A percentile compares a stretch with the other conserved stretches of the same genome.
Conservation (phyloP, 768 basidiomycete genomes). For the Suillus discolor region DNA sequence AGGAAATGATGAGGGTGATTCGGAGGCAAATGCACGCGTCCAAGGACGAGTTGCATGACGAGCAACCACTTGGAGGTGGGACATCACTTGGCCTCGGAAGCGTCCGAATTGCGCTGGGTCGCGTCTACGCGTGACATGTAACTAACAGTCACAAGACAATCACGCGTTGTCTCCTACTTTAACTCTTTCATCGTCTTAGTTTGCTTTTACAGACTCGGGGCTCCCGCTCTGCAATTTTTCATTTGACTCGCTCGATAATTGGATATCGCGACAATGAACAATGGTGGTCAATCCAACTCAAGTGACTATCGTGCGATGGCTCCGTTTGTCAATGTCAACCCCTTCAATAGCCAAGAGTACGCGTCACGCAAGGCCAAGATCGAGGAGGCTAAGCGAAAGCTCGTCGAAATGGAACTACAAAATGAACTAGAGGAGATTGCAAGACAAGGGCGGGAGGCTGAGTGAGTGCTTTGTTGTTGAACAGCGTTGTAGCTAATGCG, state of each 20-base stretch:
- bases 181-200: not conserved
- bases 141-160: constrained; percentile 2
- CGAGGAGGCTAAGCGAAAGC: not conserved
- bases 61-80: constrained; percentile 11
- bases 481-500: constrained; percentile 6
- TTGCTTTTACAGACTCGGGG: not conserved
- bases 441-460: constrained; percentile 47
- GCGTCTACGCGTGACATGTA: constrained; percentile 4
- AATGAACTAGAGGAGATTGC: constrained; percentile 38
- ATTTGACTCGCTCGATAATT: not conserved
- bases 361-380: constrained; percentile 1
- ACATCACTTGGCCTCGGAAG: constrained; percentile 18
- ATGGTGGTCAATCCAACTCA: not conserved
- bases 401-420: not conserved
- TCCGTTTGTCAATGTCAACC: not conserved
- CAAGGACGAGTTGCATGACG: constrained; percentile 12
- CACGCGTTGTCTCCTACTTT: not conserved
- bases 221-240: not conserved
- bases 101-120: constrained; percentile 5
- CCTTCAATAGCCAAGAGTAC: constrained; percentile 1
- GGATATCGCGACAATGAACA: not conserved
- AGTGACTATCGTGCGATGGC: not conserved
- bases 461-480: constrained; percentile 31
- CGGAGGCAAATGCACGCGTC: constrained; percentile 49
- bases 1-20: constrained; percentile 43